These are phyloP conservation scores for Flaveria robusta DNA, from an alignment of 129 eudicot genomes.

Conservation along the genomic window DNA sequence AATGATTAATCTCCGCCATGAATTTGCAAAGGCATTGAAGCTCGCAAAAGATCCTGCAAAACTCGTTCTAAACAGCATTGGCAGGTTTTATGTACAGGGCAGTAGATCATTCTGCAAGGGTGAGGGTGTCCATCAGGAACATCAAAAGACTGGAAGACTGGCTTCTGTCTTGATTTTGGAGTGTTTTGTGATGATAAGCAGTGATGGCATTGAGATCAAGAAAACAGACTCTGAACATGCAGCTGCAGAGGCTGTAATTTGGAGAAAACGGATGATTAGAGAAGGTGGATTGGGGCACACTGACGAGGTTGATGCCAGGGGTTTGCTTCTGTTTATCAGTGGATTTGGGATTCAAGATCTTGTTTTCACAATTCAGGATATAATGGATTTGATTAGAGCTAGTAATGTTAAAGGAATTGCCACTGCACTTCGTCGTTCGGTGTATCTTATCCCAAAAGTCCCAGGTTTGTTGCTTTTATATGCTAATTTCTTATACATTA, in stretches of 20 bases:
- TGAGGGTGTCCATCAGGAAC: constrained; percentile 11
- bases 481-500: not conserved
- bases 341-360: constrained; percentile 62
- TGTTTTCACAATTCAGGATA: constrained; percentile 46
- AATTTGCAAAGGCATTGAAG: constrained; percentile 55
- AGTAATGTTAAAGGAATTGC: constrained; percentile 42
- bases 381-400: constrained; percentile 51
- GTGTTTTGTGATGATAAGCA: constrained; percentile 54
- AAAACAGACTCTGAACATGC: constrained; percentile 42
- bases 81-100: constrained; percentile 58
- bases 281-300: constrained; percentile 58
- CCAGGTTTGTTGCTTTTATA: constrained; percentile 45
- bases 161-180: constrained; percentile 59
- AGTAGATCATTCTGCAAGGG: constrained; percentile 34
- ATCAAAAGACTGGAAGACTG: constrained; percentile 32
- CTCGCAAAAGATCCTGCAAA: constrained; percentile 52
- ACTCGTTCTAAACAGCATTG: constrained; percentile 52
- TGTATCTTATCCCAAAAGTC: constrained; percentile 44
- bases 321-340: constrained; percentile 61
- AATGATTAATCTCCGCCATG: constrained; percentile 33
- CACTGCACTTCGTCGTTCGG: constrained; percentile 48
- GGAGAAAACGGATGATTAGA: constrained; percentile 55
- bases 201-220: constrained; percentile 38
- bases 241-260: constrained; percentile 39
- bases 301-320: constrained; percentile 61